Evolutionary conservation across 805 yeast species (phyloP).

Genomic region (Dipodascopsis tothii): DNA sequence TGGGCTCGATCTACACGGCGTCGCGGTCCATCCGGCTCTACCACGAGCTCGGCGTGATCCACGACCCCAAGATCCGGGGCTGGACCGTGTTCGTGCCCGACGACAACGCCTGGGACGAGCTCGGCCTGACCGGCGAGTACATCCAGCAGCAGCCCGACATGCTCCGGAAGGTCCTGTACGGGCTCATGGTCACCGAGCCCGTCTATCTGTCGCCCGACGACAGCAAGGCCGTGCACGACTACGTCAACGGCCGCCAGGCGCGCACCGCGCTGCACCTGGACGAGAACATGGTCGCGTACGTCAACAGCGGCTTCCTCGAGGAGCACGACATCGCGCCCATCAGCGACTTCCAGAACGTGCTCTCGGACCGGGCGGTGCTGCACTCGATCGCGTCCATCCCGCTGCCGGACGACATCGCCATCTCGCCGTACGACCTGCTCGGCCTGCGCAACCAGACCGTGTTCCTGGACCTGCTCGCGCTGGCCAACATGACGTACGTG

Average conservation of each 20-base stretch:
- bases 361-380: slow-evolving; percentile 15
- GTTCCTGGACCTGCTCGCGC: slow-evolving; percentile 10
- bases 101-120: slow-evolving; percentile 14
- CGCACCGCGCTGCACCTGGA: neutral
- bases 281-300: neutral
- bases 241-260: neutral
- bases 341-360: slow-evolving; percentile 3
- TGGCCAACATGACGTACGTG: slow-evolving; percentile 1
- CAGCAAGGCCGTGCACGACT: neutral
- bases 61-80: slow-evolving; percentile 4
- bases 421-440: slow-evolving; percentile 15
- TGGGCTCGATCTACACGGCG: slow-evolving; percentile 7
- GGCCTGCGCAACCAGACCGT: slow-evolving; percentile 6
- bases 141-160: slow-evolving; percentile 4
- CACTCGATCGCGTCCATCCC: slow-evolving; percentile 13
- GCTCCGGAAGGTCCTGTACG: slow-evolving; percentile 5
- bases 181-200: slow-evolving; percentile 13
- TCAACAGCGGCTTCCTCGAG: neutral
- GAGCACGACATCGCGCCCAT: neutral
- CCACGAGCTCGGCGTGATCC: slow-evolving; percentile 6
- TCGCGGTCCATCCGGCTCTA: slow-evolving; percentile 1
- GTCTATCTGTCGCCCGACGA: slow-evolving; percentile 2
- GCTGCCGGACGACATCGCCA: slow-evolving; percentile 12
- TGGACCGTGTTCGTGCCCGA: slow-evolving; percentile 13
- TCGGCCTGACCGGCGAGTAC: slow-evolving; percentile 10